These are phyloP conservation scores for Rachicladosporium sp. DNA, from an alignment of 2,329 filamentous ascomycete genomes.

Conservation along the genomic window DNA sequence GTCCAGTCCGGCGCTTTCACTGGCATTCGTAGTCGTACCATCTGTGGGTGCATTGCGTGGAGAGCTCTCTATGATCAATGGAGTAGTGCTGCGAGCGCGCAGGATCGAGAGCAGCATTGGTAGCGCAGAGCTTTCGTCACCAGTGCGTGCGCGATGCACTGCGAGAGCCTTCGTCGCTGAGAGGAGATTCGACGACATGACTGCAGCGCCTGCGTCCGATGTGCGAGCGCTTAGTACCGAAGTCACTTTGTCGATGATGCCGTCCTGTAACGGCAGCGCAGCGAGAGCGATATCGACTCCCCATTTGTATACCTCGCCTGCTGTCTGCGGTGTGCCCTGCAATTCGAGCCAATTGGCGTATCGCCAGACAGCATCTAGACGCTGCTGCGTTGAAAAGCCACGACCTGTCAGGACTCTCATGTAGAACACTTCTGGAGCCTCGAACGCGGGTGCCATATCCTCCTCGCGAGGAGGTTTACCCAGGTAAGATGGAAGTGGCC, in stretches of 20 bases:
- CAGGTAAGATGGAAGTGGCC: constrained; percentile 54
- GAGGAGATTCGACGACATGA: constrained; percentile 58
- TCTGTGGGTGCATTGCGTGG: constrained; percentile 13
- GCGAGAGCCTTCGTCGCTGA: constrained; percentile 64
- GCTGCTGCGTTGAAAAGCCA: constrained; percentile 68
- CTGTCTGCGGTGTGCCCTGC: constrained; percentile 53
- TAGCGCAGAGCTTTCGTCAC: constrained; percentile 56
- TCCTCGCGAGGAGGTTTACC: constrained; percentile 57
- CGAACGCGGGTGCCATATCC: constrained; percentile 58
- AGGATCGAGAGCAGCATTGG: constrained; percentile 79
- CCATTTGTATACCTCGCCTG: constrained; percentile 61
- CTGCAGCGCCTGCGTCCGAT: constrained; percentile 30
- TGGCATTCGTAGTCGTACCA: not conserved
- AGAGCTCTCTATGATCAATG: constrained; percentile 25
- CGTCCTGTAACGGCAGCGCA: constrained; percentile 30
- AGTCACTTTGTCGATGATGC: constrained; percentile 49
- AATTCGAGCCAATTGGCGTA: constrained; percentile 80
- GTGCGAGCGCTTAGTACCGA: constrained; percentile 33
- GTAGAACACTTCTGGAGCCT: constrained; percentile 64
- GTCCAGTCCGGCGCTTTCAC: constrained; percentile 13
- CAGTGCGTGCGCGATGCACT: constrained; percentile 60
- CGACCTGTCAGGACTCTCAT: constrained; percentile 67
- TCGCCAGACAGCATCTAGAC: constrained; percentile 66
- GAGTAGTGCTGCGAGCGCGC: constrained; percentile 54
- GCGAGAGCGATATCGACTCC: constrained; percentile 62